Evolutionary conservation across 164 flowering plant genomes (phyloP).

Genomic region (Vitis riparia): DNA sequence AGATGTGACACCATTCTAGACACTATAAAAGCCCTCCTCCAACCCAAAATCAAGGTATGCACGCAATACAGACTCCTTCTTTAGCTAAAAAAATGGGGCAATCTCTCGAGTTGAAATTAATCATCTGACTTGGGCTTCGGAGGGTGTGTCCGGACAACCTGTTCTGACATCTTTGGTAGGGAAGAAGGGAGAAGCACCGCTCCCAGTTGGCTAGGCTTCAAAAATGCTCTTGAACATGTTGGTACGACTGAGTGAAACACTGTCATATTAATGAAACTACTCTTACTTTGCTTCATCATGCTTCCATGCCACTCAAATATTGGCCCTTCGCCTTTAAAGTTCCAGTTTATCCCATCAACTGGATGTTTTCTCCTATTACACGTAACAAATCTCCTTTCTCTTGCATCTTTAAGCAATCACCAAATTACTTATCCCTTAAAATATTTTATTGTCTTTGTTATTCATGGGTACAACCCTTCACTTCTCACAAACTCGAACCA

Average conservation of each 20-base stretch:
- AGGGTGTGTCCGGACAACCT: too few relatives aligned
- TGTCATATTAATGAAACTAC: not conserved
- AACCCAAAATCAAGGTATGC: too few relatives aligned
- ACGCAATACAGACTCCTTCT: too few relatives aligned
- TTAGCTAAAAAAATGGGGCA: too few relatives aligned
- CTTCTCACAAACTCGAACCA: slow-evolving; percentile 4
- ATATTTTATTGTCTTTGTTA: not conserved
- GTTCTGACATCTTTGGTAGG: too few relatives aligned
- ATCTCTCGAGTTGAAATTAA: too few relatives aligned
- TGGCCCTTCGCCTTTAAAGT: not conserved
- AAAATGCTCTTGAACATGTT: not conserved
- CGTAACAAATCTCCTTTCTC: slow-evolving; percentile 4
- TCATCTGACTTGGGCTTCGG: too few relatives aligned
- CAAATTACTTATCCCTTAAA: slow-evolving; percentile 1
- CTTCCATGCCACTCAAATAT: not conserved
- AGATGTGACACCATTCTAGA: too few relatives aligned
- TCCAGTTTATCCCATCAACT: not conserved
- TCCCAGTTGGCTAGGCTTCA: too few relatives aligned
- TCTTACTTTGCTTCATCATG: not conserved
- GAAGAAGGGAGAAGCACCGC: too few relatives aligned
- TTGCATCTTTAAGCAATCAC: slow-evolving; percentile 5
- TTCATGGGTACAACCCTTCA: not conserved
- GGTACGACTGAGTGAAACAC: not conserved
- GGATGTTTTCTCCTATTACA: not conserved
- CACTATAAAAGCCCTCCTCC: too few relatives aligned